phyloP scores from a whole-genome alignment of 2,329 filamentous ascomycete genomes.

The Colletotrichum limetticola region DNA sequence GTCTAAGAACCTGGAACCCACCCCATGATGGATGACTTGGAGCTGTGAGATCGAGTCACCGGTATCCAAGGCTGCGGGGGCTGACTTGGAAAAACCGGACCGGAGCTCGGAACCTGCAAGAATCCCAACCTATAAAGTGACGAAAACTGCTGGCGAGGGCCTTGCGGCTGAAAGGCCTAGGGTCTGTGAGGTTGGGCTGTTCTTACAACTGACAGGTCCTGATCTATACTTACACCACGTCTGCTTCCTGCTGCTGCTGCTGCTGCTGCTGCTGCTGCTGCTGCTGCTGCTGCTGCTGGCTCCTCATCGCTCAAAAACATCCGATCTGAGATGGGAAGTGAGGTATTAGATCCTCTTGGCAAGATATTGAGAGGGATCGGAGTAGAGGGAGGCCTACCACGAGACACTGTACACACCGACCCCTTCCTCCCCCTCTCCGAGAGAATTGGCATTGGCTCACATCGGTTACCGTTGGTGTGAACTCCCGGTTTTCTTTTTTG shows the following conservation, averaged over 20 bases:
- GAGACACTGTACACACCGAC: neutral
- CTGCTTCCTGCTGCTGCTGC: neutral
- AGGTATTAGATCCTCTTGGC: neutral
- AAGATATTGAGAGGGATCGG: neutral
- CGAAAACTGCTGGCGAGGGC: neutral
- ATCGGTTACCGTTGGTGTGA: too few species aligned
- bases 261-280: neutral
- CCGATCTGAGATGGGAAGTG: neutral
- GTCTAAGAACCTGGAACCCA: too few species aligned
- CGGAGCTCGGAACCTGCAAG: neutral
- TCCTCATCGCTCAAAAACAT: conserved; percentile 15
- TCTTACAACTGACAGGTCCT: too few species aligned
- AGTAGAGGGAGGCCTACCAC: neutral
- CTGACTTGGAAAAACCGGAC: neutral
- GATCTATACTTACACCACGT: too few species aligned
- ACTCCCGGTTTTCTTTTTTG: neutral
- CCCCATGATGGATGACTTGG: neutral
- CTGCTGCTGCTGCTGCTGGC: neutral
- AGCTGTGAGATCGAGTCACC: conserved; percentile 1
- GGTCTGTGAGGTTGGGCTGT: too few species aligned
- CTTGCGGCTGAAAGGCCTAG: neutral
- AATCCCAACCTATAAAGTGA: neutral
- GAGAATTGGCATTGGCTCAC: neutral
- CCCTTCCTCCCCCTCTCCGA: too few species aligned
- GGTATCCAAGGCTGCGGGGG: conserved; percentile 3